Evolutionary conservation across 2,329 filamentous ascomycete genomes (phyloP), one percentile per base, ranked within the genome.

Genomic region (Huntiella moniliformis): DNA sequence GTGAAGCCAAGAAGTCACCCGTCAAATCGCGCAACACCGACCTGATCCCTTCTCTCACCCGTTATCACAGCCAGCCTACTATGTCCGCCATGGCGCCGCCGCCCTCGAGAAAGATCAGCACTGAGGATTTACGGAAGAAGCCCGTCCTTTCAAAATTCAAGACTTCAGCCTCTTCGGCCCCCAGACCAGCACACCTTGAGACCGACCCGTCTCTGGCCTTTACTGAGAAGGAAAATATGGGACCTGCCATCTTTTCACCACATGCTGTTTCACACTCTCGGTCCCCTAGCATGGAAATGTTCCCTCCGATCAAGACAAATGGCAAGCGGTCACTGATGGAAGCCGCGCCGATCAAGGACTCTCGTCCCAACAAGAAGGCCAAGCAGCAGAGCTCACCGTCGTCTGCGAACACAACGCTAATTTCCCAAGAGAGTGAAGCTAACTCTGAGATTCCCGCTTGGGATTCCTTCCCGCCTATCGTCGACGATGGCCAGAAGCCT

Each of bases 401-500:
- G 7, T 28, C 22, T 28, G 22, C 22, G 22, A 28, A 28, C 22
- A 28, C 22, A 5, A 71, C 76, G 34, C 41, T 48, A 1, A 8
- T 28, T 28, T 17, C 28, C n/a, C 40, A 34, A 35, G 40, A 42
- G 4, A 49, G 50, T 5, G 40, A 46, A 1, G 37, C 46, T 15
- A 22, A 18, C n/a, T 34, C 47, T 7, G 40, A 50, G 34, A 45
- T 51, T 4, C 82, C 85, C 3, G 68, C 79, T 41, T 78, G 79
- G 42, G 73, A 81, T 52, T 79, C 85, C n/a, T 91, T 94, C 65
- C 82, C 86, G 4, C 61, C 67, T 4, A 75, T 95, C 31, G 67
- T 79, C 48, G 91, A 96, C 57, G 85, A 95, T 58, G 88, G 87
- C 55, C 68, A 70, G 46, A 96, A 98, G 60, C 91, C 91, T 4